Evolutionary conservation across 1,284 basidiomycete genomes (phyloP).

Genomic region (Athelia psychrophila): DNA sequence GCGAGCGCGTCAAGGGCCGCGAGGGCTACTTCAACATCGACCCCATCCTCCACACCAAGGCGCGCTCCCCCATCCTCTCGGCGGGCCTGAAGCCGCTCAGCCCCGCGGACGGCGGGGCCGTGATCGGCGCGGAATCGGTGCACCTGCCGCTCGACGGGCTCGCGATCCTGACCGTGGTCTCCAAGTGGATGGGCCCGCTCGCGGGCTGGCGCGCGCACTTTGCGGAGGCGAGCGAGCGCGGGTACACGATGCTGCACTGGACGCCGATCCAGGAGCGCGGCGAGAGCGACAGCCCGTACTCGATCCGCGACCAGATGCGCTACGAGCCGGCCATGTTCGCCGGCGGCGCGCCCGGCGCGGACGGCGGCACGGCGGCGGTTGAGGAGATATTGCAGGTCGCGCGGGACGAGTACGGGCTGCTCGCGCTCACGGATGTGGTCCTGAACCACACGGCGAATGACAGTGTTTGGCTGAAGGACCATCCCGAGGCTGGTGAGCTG

Average conservation of each 20-base stretch:
- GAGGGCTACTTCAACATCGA: conserved; percentile 96
- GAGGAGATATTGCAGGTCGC: conserved; percentile 67
- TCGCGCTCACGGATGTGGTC: conserved; percentile 91
- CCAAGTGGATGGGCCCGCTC: conserved; percentile 94
- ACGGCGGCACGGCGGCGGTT: conserved; percentile 55
- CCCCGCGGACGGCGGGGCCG: conserved; percentile 43
- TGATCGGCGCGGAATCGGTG: conserved; percentile 46
- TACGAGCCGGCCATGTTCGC: conserved; percentile 79
- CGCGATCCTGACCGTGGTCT: conserved; percentile 84
- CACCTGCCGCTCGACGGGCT: conserved; percentile 83
- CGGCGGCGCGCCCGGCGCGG: conserved; percentile 33
- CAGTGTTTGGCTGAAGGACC: conserved; percentile 86
- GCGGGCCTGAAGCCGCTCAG: conserved; percentile 50
- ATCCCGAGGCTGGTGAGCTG: conserved; percentile 85
- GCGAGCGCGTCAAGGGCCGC: conserved; percentile 69
- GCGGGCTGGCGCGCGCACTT: conserved; percentile 77
- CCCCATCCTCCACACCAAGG: conserved; percentile 75
- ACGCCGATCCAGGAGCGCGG: conserved; percentile 91
- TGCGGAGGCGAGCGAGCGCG: conserved; percentile 78
- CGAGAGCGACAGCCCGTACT: conserved; percentile 87
- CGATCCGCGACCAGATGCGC: conserved; percentile 80
- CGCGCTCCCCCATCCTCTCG: conserved; percentile 71
- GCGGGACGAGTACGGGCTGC: conserved; percentile 80
- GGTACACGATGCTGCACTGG: conserved; percentile 97
- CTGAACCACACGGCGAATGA: conserved; percentile 95